A percentile compares a stretch with the other conserved stretches of the same genome.
Evolutionary conservation across 2,329 filamentous ascomycete species (phyloP).

Genomic region (Botryotinia globosa): DNA sequence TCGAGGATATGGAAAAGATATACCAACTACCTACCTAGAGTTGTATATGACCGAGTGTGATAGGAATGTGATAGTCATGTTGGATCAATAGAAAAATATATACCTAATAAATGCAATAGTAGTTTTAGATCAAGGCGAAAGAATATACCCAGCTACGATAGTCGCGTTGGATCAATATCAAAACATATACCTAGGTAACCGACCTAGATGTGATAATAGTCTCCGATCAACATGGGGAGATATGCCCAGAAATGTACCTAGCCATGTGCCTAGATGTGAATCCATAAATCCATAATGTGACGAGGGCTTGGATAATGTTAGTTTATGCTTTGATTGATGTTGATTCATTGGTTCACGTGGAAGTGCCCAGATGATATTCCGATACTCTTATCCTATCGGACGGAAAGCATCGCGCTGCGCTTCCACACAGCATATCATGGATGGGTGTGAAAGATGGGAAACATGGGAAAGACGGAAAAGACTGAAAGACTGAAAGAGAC

Average conservation of each 20-base stretch:
- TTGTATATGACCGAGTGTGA: background rate
- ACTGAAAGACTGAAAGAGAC: background rate
- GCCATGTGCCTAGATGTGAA: background rate
- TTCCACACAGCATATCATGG: background rate
- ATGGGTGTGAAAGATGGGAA: background rate
- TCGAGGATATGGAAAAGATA: background rate
- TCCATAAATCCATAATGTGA: background rate
- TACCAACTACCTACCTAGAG: background rate
- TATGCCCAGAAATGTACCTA: background rate
- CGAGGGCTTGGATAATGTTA: background rate
- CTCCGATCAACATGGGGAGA: background rate
- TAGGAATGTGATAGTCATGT: background rate
- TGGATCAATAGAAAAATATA: background rate
- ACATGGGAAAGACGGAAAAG: background rate
- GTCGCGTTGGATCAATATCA: background rate
- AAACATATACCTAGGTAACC: background rate
- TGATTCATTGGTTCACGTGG: background rate
- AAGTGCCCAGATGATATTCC: background rate
- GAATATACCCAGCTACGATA: background rate
- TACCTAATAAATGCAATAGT: background rate
- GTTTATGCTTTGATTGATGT: background rate
- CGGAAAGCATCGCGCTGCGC: background rate
- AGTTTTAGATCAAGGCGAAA: background rate
- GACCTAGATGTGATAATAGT: background rate
- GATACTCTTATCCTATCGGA: background rate